Conservation (phyloP, 768 basidiomycete species). For the Mycena chlorophos region DNA sequence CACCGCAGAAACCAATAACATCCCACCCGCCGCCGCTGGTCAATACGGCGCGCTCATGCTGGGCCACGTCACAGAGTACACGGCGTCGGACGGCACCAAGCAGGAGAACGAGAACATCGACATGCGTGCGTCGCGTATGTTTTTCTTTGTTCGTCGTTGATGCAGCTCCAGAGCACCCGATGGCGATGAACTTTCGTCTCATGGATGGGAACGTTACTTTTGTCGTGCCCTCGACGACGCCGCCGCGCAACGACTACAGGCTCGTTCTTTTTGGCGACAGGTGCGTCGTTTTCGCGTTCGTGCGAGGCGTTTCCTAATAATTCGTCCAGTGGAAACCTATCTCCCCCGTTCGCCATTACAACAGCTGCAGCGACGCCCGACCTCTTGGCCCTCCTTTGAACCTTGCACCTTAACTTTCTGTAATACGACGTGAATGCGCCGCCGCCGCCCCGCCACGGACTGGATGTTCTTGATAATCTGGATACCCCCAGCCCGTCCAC, state of each 20-base stretch:
- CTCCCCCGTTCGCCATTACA: slow-evolving; percentile 26
- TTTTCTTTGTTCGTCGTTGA: background rate
- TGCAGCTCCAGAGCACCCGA: slow-evolving; percentile 25
- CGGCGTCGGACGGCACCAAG: background rate
- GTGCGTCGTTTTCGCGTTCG: slow-evolving; percentile 15
- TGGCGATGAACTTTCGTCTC: slow-evolving; percentile 27
- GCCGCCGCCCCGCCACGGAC: too few species aligned
- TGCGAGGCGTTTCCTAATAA: background rate
- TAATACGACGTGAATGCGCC: too few species aligned
- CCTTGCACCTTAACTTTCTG: too few species aligned
- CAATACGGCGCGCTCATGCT: slow-evolving; percentile 42
- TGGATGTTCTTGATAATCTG: too few species aligned
- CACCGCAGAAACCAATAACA: background rate
- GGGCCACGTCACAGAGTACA: slow-evolving; percentile 32
- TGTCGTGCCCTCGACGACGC: background rate
- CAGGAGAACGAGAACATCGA: slow-evolving; percentile 49
- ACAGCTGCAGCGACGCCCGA: background rate
- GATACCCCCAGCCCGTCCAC: slow-evolving; percentile 22
- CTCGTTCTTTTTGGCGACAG: slow-evolving; percentile 33
- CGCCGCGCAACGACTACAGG: slow-evolving; percentile 7
- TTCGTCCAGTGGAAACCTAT: slow-evolving; percentile 28
- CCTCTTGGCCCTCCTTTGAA: background rate
- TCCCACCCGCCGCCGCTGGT: slow-evolving; percentile 15
- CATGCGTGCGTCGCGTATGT: slow-evolving; percentile 29
- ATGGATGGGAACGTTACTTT: background rate